Evolutionary conservation across 306 rosid species (phyloP).

Genomic region (Trichosanthes truncata): DNA sequence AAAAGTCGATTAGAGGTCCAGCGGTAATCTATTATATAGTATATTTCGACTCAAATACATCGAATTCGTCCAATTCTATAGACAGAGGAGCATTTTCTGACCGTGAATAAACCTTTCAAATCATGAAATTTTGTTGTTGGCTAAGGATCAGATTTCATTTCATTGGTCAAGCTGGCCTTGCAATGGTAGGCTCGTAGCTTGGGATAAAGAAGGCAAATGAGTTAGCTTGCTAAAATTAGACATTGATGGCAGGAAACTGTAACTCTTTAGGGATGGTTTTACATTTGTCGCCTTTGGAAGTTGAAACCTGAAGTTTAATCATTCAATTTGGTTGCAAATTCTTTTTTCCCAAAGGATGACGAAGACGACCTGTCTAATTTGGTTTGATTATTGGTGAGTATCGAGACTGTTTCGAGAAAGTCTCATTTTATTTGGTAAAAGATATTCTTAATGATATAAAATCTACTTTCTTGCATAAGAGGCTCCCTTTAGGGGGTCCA

Average conservation of each 20-base stretch:
- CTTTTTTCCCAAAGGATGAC: no score
- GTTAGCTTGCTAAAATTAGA: background rate
- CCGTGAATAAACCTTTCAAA: background rate
- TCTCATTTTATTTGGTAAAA: background rate
- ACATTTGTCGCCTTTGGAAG: background rate
- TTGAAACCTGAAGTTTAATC: background rate
- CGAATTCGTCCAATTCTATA: background rate
- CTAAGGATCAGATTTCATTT: background rate
- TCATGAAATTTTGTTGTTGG: background rate
- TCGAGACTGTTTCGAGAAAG: no score
- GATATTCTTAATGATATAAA: background rate
- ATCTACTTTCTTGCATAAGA: background rate
- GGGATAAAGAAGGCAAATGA: background rate
- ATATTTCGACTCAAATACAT: background rate
- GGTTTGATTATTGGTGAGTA: background rate
- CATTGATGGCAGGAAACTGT: background rate
- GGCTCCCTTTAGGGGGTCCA: background rate
- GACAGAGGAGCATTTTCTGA: background rate
- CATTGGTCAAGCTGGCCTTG: background rate
- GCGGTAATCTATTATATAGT: background rate
- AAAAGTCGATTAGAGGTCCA: background rate
- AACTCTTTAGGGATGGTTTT: background rate
- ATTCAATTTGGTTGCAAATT: no score
- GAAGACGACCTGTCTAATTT: background rate
- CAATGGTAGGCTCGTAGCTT: background rate